Conservation (phyloP, 345 rosid genomes). For the Carallia pectinifolia region DNA sequence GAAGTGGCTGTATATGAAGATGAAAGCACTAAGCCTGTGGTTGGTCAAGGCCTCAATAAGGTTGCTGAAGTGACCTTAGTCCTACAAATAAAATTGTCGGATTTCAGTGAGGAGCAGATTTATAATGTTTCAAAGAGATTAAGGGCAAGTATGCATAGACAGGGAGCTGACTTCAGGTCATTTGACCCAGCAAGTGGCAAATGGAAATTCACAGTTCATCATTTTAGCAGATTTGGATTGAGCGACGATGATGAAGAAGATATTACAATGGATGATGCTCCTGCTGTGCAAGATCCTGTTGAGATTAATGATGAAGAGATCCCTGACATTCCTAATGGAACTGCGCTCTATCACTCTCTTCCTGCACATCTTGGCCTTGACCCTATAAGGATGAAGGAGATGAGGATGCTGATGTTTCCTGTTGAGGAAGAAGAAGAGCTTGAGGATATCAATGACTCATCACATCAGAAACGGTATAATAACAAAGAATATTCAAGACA, state of each 20-base stretch:
- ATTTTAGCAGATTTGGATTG: slow-evolving; percentile 93
- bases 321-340: slow-evolving; percentile 38
- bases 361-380: slow-evolving; percentile 95
- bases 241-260: slow-evolving; percentile 94
- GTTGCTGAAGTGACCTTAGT: slow-evolving; percentile 78
- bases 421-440: slow-evolving; percentile 51
- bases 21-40: slow-evolving; percentile 65
- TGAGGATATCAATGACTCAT: slow-evolving; percentile 42
- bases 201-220: slow-evolving; percentile 79
- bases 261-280: slow-evolving; percentile 62
- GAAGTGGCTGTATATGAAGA: slow-evolving; percentile 77
- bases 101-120: slow-evolving; percentile 26
- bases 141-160: slow-evolving; percentile 49
- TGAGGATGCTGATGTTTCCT: slow-evolving; percentile 94
- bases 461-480: slow-evolving; percentile 40
- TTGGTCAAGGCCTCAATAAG: slow-evolving; percentile 86
- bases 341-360: slow-evolving; percentile 89
- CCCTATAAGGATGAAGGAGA: slow-evolving; percentile 77
- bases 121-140: slow-evolving; percentile 46
- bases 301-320: slow-evolving; percentile 43
- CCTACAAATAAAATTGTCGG: slow-evolving; percentile 28
- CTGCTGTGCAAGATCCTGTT: slow-evolving; percentile 36
- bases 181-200: slow-evolving; percentile 55
- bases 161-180: slow-evolving; percentile 75
- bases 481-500: slow-evolving; percentile 44